Percentiles rank a stretch among this genome's conserved stretches.
Conservation (phyloP, 176 grass and related monocot species). For the Sorghum bicolor region DNA sequence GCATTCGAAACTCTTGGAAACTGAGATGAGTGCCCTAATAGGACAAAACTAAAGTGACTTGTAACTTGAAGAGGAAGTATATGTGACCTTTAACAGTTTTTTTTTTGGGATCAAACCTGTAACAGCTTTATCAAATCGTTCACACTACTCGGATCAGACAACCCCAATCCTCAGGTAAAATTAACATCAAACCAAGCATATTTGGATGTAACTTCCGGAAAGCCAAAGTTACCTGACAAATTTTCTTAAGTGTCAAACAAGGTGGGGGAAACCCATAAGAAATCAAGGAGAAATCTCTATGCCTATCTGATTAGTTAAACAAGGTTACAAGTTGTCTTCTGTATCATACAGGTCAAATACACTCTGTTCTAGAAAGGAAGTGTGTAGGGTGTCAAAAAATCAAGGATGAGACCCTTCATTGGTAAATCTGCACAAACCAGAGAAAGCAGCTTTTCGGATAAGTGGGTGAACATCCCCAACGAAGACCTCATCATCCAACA, state of each 20-base stretch:
- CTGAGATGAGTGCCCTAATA: too few species aligned
- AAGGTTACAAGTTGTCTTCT: background rate
- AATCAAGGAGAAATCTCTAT: background rate
- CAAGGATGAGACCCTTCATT: conserved; percentile 46
- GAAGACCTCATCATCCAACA: conserved; percentile 71
- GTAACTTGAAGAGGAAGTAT: too few species aligned
- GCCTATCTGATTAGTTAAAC: conserved; percentile 12
- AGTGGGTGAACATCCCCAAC: conserved; percentile 59
- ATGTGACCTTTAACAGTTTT: too few species aligned
- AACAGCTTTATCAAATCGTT: too few species aligned
- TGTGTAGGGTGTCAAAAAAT: background rate
- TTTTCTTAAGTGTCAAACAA: too few species aligned
- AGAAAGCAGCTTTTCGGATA: conserved; percentile 68
- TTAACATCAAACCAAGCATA: background rate
- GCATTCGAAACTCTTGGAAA: too few species aligned
- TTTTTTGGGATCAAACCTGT: too few species aligned
- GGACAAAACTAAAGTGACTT: too few species aligned
- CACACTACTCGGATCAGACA: background rate
- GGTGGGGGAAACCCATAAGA: background rate
- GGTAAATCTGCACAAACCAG: conserved; percentile 65
- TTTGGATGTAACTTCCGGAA: background rate
- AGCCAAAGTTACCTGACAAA: background rate
- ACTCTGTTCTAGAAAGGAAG: background rate
- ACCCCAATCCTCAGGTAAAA: background rate
- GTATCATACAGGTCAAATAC: conserved; percentile 24